Evolutionary conservation across 768 basidiomycete genomes (phyloP).

Genomic region (Peribolospora baueri): DNA sequence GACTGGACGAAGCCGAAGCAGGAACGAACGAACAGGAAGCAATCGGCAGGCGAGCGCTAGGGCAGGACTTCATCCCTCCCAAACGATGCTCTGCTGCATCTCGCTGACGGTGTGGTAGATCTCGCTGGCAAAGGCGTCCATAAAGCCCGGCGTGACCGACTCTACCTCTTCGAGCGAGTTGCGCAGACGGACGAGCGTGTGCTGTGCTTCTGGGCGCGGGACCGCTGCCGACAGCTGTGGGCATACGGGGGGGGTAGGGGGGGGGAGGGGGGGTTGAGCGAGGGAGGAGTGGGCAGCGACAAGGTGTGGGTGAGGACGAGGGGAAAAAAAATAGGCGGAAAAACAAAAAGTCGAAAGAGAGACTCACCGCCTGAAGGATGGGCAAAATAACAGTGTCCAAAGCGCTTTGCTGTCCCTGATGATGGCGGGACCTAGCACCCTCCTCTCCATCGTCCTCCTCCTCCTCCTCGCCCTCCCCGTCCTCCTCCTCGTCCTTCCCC

Average conservation of each 20-base stretch:
- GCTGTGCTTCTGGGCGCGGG: conserved; percentile 54
- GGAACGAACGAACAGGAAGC: too few species aligned
- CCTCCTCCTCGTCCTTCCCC: background rate
- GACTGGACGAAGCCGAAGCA: too few species aligned
- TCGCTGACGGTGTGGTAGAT: conserved; percentile 15
- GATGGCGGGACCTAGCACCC: conserved; percentile 19
- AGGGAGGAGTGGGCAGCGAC: background rate
- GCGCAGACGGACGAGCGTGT: conserved; percentile 61
- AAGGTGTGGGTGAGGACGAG: background rate
- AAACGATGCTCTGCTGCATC: too few species aligned
- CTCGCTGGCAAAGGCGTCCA: conserved; percentile 75
- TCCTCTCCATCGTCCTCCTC: conserved; percentile 14
- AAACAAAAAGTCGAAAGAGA: background rate
- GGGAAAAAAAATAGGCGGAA: background rate
- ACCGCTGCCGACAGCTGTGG: conserved; percentile 69
- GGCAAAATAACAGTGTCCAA: conserved; percentile 85
- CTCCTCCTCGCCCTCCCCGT: background rate
- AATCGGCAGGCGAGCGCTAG: too few species aligned
- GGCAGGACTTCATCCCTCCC: too few species aligned
- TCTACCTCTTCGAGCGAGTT: conserved; percentile 88
- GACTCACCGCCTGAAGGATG: conserved; percentile 73
- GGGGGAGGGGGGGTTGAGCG: too few species aligned
- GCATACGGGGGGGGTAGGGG: too few species aligned
- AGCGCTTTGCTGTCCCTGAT: conserved; percentile 33
- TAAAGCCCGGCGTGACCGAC: conserved; percentile 80